phyloP scores from a whole-genome alignment of 805 yeast genomes.

The Candida multigemmis region DNA sequence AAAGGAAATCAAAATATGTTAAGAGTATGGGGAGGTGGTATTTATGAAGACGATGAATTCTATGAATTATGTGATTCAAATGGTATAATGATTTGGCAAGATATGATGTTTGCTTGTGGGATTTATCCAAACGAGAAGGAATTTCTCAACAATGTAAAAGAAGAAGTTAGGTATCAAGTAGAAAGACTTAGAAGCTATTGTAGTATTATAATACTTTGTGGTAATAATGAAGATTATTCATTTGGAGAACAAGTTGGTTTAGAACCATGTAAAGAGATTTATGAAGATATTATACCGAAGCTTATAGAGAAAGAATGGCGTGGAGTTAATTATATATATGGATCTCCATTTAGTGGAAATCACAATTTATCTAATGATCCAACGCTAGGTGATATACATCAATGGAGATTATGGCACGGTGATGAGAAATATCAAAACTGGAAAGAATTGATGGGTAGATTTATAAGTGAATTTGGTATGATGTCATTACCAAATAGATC shows the following conservation, averaged over 20 bases:
- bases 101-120: slow-evolving; percentile 52
- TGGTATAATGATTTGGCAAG: slow-evolving; percentile 46
- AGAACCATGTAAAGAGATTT: slow-evolving; percentile 21
- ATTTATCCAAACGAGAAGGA: slow-evolving; percentile 37
- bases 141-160: slow-evolving; percentile 22
- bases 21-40: slow-evolving; percentile 45
- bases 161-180: slow-evolving; percentile 31
- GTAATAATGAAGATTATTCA: slow-evolving; percentile 42
- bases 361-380: slow-evolving; percentile 17
- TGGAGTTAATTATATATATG: slow-evolving; percentile 32
- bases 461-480: slow-evolving; percentile 50
- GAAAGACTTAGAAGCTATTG: slow-evolving; percentile 31
- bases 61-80: slow-evolving; percentile 34
- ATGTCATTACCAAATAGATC: slow-evolving; percentile 31
- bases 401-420: slow-evolving; percentile 55
- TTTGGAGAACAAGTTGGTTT: slow-evolving; percentile 27
- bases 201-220: slow-evolving; percentile 30
- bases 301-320: slow-evolving; percentile 14
- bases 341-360: slow-evolving; percentile 41
- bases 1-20: slow-evolving; percentile 37
- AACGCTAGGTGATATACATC: slow-evolving; percentile 42
- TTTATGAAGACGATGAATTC: slow-evolving; percentile 32
- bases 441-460: slow-evolving; percentile 37
- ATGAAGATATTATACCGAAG: slow-evolving; percentile 30
- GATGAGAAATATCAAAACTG: slow-evolving; percentile 39